Evolutionary conservation across 1,284 basidiomycete species (phyloP).

Genomic region (Cutaneotrichosporon cavernicola): DNA sequence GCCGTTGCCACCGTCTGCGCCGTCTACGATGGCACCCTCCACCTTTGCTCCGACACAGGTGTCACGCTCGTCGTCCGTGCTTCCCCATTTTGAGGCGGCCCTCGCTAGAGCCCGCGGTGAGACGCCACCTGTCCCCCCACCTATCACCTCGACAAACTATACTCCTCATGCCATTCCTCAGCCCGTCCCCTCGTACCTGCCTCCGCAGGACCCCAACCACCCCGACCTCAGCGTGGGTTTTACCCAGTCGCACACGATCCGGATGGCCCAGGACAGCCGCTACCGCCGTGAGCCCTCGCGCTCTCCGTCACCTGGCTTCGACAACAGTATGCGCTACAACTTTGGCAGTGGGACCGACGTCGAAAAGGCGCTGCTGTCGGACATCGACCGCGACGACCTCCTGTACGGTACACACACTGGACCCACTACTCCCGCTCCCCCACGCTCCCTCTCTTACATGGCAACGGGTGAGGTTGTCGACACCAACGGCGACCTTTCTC

Average conservation of each 20-base stretch:
- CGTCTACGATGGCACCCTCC: slow-evolving; percentile 9
- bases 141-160: background rate
- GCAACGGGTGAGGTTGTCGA: background rate
- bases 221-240: slow-evolving; percentile 42
- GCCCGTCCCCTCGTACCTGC: slow-evolving; percentile 40
- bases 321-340: slow-evolving; percentile 26
- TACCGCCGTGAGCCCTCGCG: slow-evolving; percentile 28
- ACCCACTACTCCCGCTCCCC: slow-evolving; percentile 6
- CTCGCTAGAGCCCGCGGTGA: slow-evolving; percentile 34
- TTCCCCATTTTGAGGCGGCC: slow-evolving; percentile 47
- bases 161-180: slow-evolving; percentile 14
- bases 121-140: slow-evolving; percentile 7
- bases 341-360: slow-evolving; percentile 24
- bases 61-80: slow-evolving; percentile 9
- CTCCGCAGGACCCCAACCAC: slow-evolving; percentile 47
- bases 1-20: background rate
- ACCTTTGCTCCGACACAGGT: slow-evolving; percentile 1
- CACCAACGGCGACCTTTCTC: slow-evolving; percentile 25
- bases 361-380: slow-evolving; percentile 38
- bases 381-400: slow-evolving; percentile 17
- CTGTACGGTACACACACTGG: background rate
- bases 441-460: slow-evolving; percentile 10
- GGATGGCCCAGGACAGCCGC: slow-evolving; percentile 25
- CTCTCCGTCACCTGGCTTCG: slow-evolving; percentile 39
- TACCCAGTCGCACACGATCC: slow-evolving; percentile 34